These are phyloP conservation scores for Gnomoniopsis sp. DNA, from an alignment of 2,329 filamentous ascomycete genomes.

Conservation along the genomic window DNA sequence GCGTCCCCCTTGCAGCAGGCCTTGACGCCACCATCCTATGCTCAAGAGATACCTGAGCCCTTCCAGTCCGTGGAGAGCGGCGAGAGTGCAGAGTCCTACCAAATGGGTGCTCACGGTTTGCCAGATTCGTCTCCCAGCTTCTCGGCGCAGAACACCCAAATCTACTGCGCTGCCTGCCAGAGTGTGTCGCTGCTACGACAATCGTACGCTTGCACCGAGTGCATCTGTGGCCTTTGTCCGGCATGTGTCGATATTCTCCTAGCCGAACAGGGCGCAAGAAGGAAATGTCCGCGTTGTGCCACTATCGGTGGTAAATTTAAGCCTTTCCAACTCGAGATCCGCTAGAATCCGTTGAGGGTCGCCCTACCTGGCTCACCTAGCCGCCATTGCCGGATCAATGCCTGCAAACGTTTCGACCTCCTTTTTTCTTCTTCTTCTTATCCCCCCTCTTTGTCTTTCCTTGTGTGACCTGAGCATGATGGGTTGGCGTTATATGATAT, in stretches of 20 bases:
- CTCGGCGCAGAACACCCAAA: conserved; percentile 73
- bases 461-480: conserved; percentile 12
- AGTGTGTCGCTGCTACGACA: conserved; percentile 73
- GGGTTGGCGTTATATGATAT: conserved; percentile 11
- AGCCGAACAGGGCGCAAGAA: conserved; percentile 69
- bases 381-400: background rate
- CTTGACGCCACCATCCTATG: conserved; percentile 76
- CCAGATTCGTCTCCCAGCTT: conserved; percentile 71
- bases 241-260: conserved; percentile 82
- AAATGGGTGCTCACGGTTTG: conserved; percentile 63
- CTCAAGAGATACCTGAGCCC: conserved; percentile 66
- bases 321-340: conserved; percentile 79
- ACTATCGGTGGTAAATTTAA: conserved; percentile 79
- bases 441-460: conserved; percentile 17
- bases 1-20: conserved; percentile 89
- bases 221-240: conserved; percentile 88
- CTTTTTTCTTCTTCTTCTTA: background rate
- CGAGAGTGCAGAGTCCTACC: conserved; percentile 68
- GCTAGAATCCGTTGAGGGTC: conserved; percentile 44
- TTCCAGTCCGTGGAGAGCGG: conserved; percentile 87
- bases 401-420: background rate
- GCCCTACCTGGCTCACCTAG: background rate
- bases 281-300: conserved; percentile 76
- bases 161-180: conserved; percentile 88
- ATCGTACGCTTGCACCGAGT: conserved; percentile 92